Evolutionary conservation across 129 eudicot species (phyloP), one percentile per base, ranked within the genome.

Genomic region (Scalesia atractyloides): DNA sequence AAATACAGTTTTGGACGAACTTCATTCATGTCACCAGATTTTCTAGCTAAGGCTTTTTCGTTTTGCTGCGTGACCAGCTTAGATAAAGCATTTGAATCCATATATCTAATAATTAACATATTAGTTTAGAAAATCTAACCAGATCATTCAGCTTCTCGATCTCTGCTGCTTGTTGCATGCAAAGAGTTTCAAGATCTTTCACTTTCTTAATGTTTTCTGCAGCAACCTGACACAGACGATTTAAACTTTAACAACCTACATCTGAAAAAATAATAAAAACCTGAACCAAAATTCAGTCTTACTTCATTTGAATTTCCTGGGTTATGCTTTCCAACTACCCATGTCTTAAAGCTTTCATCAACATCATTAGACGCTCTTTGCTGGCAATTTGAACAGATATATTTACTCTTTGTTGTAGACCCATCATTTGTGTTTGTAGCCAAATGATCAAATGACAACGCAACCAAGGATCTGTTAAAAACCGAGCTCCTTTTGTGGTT

Each of bases 391-490:
- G 66, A 54, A 77, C 98, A 93, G 34, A 87, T 26, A 69, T 84
- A 83, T 37, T 75, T 60, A 74, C 67, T 75, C 24, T 65, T 49
- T 12, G 72, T 37, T 2, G 67, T 70, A 71, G 91, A 83, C 61
- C 90, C 88, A 78, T 80, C 78, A 70, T 85, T 81, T 44, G 92
- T 80, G 71, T 86, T 90, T 54, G 84, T 80, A 62, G 91, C 91
- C 72, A 94, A 83, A 60, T 90, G 97, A 70, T 90, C 97, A 64
- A 94, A 94, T 17, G 98, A 94, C 82, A 94, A 88, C 5, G 90
- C 85, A 64, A 79, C 96, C 19, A 87, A 56, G 37, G 95, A 88
- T 73, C 79, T 84, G 64, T 76, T 68, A 62, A 86, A 82, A 14
- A 73, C 76, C 8, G 92, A 79, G 76, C 83, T 90, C 71, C 86